A percentile compares a stretch with the other conserved stretches of the same genome.
Conservation (phyloP, 805 yeast species). For the Scheffersomyces ergatensis region DNA sequence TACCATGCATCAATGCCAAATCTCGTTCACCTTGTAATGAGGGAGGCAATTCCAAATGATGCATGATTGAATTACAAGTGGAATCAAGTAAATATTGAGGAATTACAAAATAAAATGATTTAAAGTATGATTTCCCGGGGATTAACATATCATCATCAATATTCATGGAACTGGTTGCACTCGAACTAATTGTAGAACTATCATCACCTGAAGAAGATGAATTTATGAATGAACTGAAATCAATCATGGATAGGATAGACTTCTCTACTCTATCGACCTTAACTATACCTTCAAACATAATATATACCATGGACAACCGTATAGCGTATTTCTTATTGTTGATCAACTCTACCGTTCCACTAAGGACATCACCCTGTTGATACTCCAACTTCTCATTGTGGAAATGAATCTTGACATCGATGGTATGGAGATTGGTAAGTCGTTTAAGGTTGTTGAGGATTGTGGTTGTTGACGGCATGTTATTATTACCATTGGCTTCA, state of each 20-base stretch:
- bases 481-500: background rate
- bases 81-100: conserved; percentile 9
- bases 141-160: background rate
- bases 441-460: conserved; percentile 1
- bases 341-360: conserved; percentile 1
- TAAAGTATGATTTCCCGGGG: conserved; percentile 1
- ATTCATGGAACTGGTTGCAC: too few relatives aligned
- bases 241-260: conserved; percentile 7
- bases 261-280: background rate
- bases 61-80: background rate
- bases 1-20: background rate
- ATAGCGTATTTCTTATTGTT: background rate
- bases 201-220: background rate
- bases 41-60: conserved; percentile 9
- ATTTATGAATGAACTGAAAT: conserved; percentile 5
- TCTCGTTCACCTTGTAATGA: conserved; percentile 1
- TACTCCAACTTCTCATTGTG: conserved; percentile 2
- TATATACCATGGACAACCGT: conserved; percentile 4
- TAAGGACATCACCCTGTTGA: conserved; percentile 4
- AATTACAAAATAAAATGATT: conserved; percentile 7
- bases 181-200: background rate
- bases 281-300: conserved; percentile 7
- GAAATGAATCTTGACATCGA: background rate
- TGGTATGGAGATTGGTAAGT: background rate
- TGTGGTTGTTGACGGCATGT: background rate